Percentiles rank a stretch among this genome's conserved stretches.
Evolutionary conservation across 139 green algal genomes (phyloP).

Genomic region (Mychonastes homosphaera): DNA sequence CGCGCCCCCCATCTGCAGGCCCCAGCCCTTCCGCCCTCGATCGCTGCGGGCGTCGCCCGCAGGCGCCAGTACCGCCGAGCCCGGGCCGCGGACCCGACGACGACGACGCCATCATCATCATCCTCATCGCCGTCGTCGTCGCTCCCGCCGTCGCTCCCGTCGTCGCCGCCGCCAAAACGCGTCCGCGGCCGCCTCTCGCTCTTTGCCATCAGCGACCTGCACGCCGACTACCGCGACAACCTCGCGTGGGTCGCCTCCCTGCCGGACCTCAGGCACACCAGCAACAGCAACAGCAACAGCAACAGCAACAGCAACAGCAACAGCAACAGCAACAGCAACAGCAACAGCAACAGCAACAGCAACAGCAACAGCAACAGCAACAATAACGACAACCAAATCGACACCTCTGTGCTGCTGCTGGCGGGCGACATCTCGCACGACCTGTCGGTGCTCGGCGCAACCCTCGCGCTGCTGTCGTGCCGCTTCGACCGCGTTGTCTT

Average conservation of each 20-base stretch:
- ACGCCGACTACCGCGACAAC: slow-evolving; percentile 63
- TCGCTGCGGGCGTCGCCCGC: too few relatives aligned
- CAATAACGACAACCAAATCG: background rate
- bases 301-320: background rate
- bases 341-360: background rate
- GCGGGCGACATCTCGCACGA: background rate
- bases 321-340: background rate
- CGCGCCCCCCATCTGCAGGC: too few relatives aligned
- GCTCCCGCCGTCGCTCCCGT: too few relatives aligned
- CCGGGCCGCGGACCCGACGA: too few relatives aligned
- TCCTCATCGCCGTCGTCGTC: too few relatives aligned
- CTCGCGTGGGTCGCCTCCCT: slow-evolving; percentile 37
- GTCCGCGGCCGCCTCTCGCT: slow-evolving; percentile 16
- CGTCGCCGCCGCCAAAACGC: too few relatives aligned
- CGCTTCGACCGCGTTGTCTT: background rate
- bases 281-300: background rate
- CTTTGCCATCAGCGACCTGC: slow-evolving; percentile 57
- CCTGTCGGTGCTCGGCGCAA: background rate
- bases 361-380: background rate
- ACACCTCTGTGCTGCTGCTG: background rate
- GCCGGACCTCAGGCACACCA: background rate
- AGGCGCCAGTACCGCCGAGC: too few relatives aligned
- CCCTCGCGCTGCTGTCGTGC: background rate
- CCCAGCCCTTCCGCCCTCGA: too few relatives aligned
- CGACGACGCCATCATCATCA: too few relatives aligned